phyloP scores from a whole-genome alignment of 805 yeast genomes.

The Schwanniomyces pseudopolymorphus region DNA sequence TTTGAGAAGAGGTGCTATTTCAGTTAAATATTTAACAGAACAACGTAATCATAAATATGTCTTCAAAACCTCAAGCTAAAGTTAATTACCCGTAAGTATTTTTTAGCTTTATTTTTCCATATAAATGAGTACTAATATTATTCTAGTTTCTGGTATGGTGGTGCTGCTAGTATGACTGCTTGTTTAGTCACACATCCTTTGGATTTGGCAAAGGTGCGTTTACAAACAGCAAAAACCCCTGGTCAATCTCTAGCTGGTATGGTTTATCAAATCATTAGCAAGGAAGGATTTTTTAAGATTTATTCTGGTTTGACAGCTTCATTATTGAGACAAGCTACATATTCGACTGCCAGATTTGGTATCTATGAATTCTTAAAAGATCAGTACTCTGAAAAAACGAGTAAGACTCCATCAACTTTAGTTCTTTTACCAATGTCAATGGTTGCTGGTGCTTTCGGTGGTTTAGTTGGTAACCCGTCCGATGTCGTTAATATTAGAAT shows the following conservation, averaged over 20 bases:
- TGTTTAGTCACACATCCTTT: constrained; percentile 75
- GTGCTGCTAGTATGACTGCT: constrained; percentile 68
- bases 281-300: constrained; percentile 68
- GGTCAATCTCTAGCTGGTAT: constrained; percentile 64
- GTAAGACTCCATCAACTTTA: constrained; percentile 52
- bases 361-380: constrained; percentile 79
- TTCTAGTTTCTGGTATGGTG: constrained; percentile 62
- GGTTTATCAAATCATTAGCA: constrained; percentile 55
- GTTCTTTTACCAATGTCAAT: constrained; percentile 74
- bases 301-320: constrained; percentile 85
- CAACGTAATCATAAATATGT: neutral
- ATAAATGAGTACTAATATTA: neutral
- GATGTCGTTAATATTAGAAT: constrained; percentile 86
- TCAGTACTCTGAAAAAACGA: constrained; percentile 34
- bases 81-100: constrained; percentile 10
- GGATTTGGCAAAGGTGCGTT: constrained; percentile 82
- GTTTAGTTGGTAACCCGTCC: constrained; percentile 83
- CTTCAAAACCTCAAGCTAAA: constrained; percentile 3
- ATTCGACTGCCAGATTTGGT: constrained; percentile 84
- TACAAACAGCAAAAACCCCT: constrained; percentile 72
- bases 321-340: constrained; percentile 80
- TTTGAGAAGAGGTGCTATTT: neutral
- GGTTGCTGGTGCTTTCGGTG: constrained; percentile 85
- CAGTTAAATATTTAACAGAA: too few relatives aligned
- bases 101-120: neutral